These are phyloP conservation scores for Pseudoscleropodium purum DNA, from an alignment of 225 moss, liverwort and hornwort species.

Conservation along the genomic window DNA sequence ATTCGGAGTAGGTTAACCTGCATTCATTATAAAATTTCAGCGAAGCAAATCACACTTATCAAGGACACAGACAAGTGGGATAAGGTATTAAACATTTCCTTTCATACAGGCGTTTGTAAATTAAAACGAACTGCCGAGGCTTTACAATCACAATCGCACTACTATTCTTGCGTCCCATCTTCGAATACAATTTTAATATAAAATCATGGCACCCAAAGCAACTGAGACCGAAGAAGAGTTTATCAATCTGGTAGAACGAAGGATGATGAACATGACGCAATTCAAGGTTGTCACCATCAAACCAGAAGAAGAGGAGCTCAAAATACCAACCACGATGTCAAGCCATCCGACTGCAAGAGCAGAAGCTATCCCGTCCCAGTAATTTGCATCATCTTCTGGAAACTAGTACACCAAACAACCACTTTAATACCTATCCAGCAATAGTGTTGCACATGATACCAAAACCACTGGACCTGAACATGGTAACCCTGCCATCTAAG, in stretches of 20 bases:
- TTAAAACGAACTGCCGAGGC: not conserved
- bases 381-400: slow-evolving; percentile 82
- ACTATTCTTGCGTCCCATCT: not conserved
- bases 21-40: not conserved
- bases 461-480: not conserved
- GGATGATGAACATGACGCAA: not conserved
- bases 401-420: slow-evolving; percentile 42
- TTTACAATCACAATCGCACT: not conserved
- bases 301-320: slow-evolving; percentile 21
- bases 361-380: slow-evolving; percentile 87
- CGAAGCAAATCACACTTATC: not conserved
- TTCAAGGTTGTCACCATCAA: not conserved
- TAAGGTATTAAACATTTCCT: not conserved
- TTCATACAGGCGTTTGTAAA: not conserved
- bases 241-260: not conserved
- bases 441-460: not conserved
- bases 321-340: slow-evolving; percentile 75
- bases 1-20: slow-evolving; percentile 72
- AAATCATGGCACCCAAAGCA: not conserved
- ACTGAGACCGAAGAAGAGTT: not conserved
- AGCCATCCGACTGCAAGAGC: slow-evolving; percentile 99
- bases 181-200: not conserved
- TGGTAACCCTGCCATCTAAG: not conserved
- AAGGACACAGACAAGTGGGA: not conserved
- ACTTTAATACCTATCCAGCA: slow-evolving; percentile 4